These are phyloP conservation scores for Pelargonium cotyledonis DNA, from an alignment of 441 rosid species.

Conservation along the genomic window DNA sequence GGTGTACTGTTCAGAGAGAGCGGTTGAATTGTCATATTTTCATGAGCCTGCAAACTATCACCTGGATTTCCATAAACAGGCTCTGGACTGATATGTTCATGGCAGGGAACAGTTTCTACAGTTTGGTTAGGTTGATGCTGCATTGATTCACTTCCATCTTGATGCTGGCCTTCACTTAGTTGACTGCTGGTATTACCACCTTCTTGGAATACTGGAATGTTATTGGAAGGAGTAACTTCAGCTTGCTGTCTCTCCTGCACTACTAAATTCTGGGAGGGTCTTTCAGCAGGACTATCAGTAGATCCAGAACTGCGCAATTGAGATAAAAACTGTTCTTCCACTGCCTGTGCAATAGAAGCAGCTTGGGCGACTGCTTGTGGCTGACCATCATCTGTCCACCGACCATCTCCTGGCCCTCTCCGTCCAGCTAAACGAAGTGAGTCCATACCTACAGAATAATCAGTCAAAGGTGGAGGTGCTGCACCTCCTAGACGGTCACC, in stretches of 20 bases:
- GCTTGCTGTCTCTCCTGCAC: constrained; percentile 53
- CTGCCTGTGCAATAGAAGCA: constrained; percentile 78
- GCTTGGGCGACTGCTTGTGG: constrained; percentile 82
- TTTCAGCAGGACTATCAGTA: constrained; percentile 40
- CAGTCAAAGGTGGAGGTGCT: constrained; percentile 73
- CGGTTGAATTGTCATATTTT: constrained; percentile 45
- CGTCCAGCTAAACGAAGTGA: constrained; percentile 61
- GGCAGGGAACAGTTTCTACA: constrained; percentile 32
- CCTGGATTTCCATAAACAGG: constrained; percentile 25
- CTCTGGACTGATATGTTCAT: constrained; percentile 35
- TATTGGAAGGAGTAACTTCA: constrained; percentile 40
- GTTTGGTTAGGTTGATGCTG: constrained; percentile 32
- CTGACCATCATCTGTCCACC: constrained; percentile 98
- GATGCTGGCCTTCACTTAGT: constrained; percentile 49
- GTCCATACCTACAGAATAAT: constrained; percentile 75
- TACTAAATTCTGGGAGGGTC: constrained; percentile 57
- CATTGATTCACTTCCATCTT: constrained; percentile 29
- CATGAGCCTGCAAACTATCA: constrained; percentile 35
- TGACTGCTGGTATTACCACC: constrained; percentile 43
- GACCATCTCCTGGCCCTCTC: constrained; percentile 81
- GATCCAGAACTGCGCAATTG: constrained; percentile 52
- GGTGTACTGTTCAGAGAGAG: constrained; percentile 47
- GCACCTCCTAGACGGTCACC: constrained; percentile 62
- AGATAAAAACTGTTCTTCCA: constrained; percentile 80
- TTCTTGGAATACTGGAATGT: constrained; percentile 38